phyloP scores from a whole-genome alignment of 2,329 filamentous ascomycete genomes.

The Epicoccum nigrum region DNA sequence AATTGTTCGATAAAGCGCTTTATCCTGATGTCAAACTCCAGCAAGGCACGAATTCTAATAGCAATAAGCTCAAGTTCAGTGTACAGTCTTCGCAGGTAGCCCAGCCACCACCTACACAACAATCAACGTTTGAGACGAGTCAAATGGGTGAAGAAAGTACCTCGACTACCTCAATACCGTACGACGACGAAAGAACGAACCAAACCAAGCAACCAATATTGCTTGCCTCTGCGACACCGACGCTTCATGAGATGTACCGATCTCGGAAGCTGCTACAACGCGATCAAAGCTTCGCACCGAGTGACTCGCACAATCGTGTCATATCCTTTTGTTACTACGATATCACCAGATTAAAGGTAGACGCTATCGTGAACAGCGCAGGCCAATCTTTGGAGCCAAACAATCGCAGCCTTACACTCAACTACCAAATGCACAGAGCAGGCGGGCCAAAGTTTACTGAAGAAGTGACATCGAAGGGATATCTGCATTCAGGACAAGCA shows the following conservation, averaged over 20 bases:
- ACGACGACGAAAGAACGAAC: constrained; percentile 12
- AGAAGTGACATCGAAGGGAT: constrained; percentile 25
- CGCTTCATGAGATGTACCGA: constrained; percentile 35
- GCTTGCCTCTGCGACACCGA: constrained; percentile 31
- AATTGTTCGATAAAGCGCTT: constrained; percentile 20
- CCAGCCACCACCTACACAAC: background rate
- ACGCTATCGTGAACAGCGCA: constrained; percentile 45
- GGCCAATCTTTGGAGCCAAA: constrained; percentile 22
- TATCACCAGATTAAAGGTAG: constrained; percentile 40
- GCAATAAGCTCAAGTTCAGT: constrained; percentile 28
- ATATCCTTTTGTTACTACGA: constrained; percentile 41
- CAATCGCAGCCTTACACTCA: constrained; percentile 25
- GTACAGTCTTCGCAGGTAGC: constrained; percentile 6
- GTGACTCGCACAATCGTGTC: constrained; percentile 37
- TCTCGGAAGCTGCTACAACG: constrained; percentile 30
- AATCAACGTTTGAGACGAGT: background rate
- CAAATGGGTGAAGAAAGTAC: constrained; percentile 11
- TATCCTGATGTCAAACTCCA: constrained; percentile 27
- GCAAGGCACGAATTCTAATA: constrained; percentile 17
- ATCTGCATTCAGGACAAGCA: constrained; percentile 31
- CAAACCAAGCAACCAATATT: constrained; percentile 17
- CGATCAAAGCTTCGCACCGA: constrained; percentile 38
- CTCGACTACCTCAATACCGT: constrained; percentile 18
- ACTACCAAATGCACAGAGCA: constrained; percentile 33
- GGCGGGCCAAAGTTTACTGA: constrained; percentile 34